Evolutionary conservation across 164 flowering plant genomes (phyloP), one percentile per base, ranked within the genome.

Genomic region (Houttuynia cordata): DNA sequence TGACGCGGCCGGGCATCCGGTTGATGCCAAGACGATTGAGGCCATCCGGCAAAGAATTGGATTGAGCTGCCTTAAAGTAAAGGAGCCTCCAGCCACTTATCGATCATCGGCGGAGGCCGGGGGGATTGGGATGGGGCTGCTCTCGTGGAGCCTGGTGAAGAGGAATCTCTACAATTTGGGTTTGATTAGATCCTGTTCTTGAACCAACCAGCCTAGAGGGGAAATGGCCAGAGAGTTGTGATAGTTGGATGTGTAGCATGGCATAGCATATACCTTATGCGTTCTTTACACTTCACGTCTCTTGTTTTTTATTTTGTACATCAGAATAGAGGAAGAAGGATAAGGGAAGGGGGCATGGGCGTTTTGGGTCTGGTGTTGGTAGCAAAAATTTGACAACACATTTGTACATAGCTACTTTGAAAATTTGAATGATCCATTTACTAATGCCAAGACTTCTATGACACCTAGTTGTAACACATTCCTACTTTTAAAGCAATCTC

Each of bases 151-250:
- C 76, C 24, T 94, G 56, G 84, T 94, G 57, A 83, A 78, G 65
- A 85, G 80, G 83, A 91, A 91, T 78, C 83, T 94, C 5, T 81
- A 73, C 87, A 79, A 75, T 61, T 76, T 91, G 83, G 96, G 99
- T 5, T 64, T 85, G 74, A 88, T 94, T 64, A 88, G 74, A 71
- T 88, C 96, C 25, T 82, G 71, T 73, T 86, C 96, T 68, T 90
- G 64, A 21, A 9, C 24, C 21, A 65, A 24, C 10, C 10, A 8
- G 19, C 9, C 56, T 10, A 12, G 49, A 45, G 12, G 17, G 17
- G 4, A 12, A 3, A 45, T 10, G 8, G 49, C 49, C 49, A 12
- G 4, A 10, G 17, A 2, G 49, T 17, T 45, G 49, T 17, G 14
- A 0, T 45, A 45, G 14, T 12, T 45, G 17, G 49, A 8, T 12